phyloP scores from a whole-genome alignment of 345 rosid species.

The Brassica cretica region DNA sequence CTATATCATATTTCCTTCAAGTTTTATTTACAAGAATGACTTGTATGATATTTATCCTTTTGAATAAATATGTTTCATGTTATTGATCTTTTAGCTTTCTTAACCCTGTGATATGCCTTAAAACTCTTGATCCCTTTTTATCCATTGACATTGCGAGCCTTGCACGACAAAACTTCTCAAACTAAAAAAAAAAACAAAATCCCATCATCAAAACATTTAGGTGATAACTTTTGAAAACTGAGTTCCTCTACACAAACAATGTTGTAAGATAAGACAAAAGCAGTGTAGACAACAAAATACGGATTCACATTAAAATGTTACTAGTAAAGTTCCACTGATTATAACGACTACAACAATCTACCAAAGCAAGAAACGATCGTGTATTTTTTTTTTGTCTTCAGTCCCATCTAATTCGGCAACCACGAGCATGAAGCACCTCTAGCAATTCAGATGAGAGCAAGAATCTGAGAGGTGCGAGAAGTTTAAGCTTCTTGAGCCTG shows the following conservation, averaged over 20 bases:
- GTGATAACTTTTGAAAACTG: background rate
- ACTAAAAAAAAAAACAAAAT: background rate
- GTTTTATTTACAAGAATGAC: too few species aligned
- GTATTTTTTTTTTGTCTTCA: conserved; percentile 22
- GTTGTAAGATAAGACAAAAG: conserved; percentile 1
- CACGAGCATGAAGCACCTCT: conserved; percentile 62
- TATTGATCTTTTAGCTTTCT: background rate
- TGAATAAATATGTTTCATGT: background rate
- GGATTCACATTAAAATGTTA: background rate
- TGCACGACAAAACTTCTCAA: background rate
- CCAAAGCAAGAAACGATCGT: background rate
- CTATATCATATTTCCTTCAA: too few species aligned
- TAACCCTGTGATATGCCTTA: background rate
- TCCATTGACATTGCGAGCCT: background rate
- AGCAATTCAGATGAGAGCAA: conserved; percentile 69
- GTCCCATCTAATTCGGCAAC: conserved; percentile 87
- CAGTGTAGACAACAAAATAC: background rate
- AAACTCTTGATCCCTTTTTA: background rate
- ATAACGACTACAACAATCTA: background rate
- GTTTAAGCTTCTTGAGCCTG: conserved; percentile 82
- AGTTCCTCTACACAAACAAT: background rate
- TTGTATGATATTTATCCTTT: too few species aligned
- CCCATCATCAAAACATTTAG: background rate
- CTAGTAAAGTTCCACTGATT: background rate
- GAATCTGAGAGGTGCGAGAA: conserved; percentile 63